phyloP scores from a whole-genome alignment of 2,329 filamentous ascomycete genomes.

The Talaromyces pinophilus region DNA sequence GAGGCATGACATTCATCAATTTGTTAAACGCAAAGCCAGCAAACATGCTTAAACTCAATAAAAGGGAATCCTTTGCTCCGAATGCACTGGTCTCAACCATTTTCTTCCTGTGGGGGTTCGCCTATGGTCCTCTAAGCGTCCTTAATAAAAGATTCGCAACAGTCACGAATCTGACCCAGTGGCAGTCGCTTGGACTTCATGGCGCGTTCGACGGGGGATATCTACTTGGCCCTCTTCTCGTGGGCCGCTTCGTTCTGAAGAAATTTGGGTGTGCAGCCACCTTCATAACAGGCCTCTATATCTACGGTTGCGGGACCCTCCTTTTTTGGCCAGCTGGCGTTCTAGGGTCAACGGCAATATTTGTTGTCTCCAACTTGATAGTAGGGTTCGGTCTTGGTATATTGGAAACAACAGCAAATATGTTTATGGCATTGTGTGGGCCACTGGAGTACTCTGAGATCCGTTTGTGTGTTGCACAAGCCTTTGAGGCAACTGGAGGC shows the following conservation, averaged over 20 bases:
- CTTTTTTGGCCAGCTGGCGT: constrained; percentile 16
- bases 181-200: background rate
- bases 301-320: constrained; percentile 7
- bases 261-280: constrained; percentile 7
- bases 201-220: constrained; percentile 9
- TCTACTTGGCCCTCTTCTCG: constrained; percentile 1
- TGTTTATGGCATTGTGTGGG: constrained; percentile 14
- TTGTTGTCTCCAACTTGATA: constrained; percentile 13
- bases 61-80: constrained; percentile 5
- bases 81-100: constrained; percentile 5
- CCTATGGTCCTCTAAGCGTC: constrained; percentile 1
- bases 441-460: constrained; percentile 15
- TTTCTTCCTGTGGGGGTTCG: constrained; percentile 16
- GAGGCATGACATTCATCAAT: constrained; percentile 6
- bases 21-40: constrained; percentile 11
- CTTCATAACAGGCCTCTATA: constrained; percentile 18
- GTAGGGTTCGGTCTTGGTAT: constrained; percentile 18
- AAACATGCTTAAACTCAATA: constrained; percentile 16
- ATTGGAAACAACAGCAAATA: constrained; percentile 10
- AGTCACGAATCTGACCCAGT: background rate
- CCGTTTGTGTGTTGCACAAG: constrained; percentile 50
- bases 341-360: background rate
- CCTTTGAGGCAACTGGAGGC: constrained; percentile 61
- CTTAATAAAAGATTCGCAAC: background rate
- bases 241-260: constrained; percentile 14